These are phyloP conservation scores for Anacardium occidentale DNA, from an alignment of 345 rosid genomes.

Conservation along the genomic window DNA sequence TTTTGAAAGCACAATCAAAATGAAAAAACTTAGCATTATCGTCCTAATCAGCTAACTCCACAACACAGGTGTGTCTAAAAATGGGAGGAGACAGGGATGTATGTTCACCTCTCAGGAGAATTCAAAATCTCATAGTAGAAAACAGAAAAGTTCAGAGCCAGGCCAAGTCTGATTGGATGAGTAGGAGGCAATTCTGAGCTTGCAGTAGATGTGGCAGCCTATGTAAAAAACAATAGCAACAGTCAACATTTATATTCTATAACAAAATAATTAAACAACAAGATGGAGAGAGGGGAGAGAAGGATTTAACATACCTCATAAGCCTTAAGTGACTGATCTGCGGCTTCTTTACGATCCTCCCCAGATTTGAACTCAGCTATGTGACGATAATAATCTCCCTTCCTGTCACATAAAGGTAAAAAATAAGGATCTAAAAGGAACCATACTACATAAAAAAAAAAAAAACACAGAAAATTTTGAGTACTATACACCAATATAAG, in stretches of 20 bases:
- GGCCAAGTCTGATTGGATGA: constrained; percentile 83
- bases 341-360: constrained; percentile 54
- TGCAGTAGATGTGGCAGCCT: constrained; percentile 54
- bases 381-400: constrained; percentile 57
- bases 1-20: not conserved
- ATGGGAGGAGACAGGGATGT: not conserved
- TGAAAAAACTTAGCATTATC: not conserved
- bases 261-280: not conserved
- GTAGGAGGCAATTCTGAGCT: constrained; percentile 59
- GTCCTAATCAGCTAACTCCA: not conserved
- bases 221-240: constrained; percentile 12
- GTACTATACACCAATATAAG: not conserved
- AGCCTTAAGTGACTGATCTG: constrained; percentile 55
- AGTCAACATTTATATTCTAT: not conserved
- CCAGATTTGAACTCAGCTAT: constrained; percentile 48
- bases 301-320: constrained; percentile 39
- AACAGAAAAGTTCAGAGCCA: constrained; percentile 84
- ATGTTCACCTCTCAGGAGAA: constrained; percentile 66
- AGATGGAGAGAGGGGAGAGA: not conserved
- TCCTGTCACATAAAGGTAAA: constrained; percentile 30
- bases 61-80: not conserved
- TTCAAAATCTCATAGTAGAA: constrained; percentile 85
- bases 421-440: constrained; percentile 2
- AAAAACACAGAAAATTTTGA: not conserved
- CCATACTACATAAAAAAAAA: not conserved